A percentile compares a stretch with the other conserved stretches of the same genome.
These are phyloP conservation scores for Entomortierella chlamydospora DNA, from an alignment of 192 early-diverging fungal genomes.

Conservation along the genomic window DNA sequence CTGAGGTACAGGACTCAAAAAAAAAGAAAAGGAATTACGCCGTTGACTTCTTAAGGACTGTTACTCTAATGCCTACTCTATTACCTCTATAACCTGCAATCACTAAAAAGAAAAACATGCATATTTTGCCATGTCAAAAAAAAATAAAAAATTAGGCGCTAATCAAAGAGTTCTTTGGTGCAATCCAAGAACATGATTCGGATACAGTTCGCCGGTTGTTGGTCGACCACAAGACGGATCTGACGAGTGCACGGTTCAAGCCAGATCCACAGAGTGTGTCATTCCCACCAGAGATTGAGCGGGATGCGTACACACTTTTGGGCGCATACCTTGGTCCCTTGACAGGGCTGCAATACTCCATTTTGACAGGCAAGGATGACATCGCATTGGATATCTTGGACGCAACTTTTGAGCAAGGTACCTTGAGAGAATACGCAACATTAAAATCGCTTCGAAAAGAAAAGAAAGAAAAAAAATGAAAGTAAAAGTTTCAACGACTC, in stretches of 20 bases:
- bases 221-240: constrained; percentile 33
- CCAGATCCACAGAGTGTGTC: constrained; percentile 19
- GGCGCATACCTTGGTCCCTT: constrained; percentile 75
- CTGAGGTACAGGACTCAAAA: constrained; percentile 7
- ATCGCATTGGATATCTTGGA: constrained; percentile 79
- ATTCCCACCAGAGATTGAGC: constrained; percentile 58
- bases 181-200: constrained; percentile 54
- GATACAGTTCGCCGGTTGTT: constrained; percentile 50
- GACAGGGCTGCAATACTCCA: constrained; percentile 72
- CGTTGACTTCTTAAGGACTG: no score
- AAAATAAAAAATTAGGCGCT: constrained; percentile 14
- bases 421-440: no score
- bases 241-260: constrained; percentile 45
- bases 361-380: constrained; percentile 67
- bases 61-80: no score
- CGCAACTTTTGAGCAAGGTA: constrained; percentile 67
- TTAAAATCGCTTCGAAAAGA: not conserved
- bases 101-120: no score
- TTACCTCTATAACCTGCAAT: no score
- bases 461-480: not conserved
- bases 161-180: constrained; percentile 41
- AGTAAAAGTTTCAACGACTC: not conserved
- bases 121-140: no score
- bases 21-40: not conserved
- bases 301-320: constrained; percentile 74